Conservation (phyloP, 345 rosid species). For the Bruguiera parviflora region DNA sequence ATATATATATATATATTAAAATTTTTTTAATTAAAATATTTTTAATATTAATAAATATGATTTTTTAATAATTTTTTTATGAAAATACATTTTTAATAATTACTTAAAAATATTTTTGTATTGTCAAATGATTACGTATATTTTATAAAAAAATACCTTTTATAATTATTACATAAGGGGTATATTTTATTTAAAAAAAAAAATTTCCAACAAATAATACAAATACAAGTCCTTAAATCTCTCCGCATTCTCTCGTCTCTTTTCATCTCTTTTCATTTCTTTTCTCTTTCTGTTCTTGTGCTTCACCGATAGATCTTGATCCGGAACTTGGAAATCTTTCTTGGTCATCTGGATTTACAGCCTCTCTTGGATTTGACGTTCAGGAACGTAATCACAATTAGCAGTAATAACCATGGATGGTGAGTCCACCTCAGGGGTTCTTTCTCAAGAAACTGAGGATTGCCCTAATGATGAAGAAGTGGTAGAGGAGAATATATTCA, state of each 20-base stretch:
- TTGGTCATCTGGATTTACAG: neutral
- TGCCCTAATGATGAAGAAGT: conserved; percentile 20
- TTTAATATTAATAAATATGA: too few species aligned
- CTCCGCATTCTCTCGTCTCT: neutral
- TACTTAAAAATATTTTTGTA: too few species aligned
- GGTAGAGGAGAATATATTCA: conserved; percentile 6
- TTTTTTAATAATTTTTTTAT: too few species aligned
- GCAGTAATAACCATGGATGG: conserved; percentile 22
- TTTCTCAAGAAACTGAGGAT: conserved; percentile 34
- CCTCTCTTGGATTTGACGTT: conserved; percentile 2
- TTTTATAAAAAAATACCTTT: too few species aligned
- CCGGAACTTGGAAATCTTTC: neutral
- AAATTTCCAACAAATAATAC: too few species aligned
- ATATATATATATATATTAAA: too few species aligned
- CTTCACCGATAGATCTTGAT: neutral
- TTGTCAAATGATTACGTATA: too few species aligned
- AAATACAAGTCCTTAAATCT: neutral
- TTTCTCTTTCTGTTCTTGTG: neutral
- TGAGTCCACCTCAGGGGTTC: conserved; percentile 30
- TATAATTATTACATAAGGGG: too few species aligned
- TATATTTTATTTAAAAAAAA: too few species aligned
- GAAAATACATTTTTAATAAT: too few species aligned
- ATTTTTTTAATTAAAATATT: too few species aligned
- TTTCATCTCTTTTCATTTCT: neutral
- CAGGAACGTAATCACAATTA: neutral